These are phyloP conservation scores for Eucalyptus tenuipes DNA, from an alignment of 345 rosid species.

Conservation along the genomic window DNA sequence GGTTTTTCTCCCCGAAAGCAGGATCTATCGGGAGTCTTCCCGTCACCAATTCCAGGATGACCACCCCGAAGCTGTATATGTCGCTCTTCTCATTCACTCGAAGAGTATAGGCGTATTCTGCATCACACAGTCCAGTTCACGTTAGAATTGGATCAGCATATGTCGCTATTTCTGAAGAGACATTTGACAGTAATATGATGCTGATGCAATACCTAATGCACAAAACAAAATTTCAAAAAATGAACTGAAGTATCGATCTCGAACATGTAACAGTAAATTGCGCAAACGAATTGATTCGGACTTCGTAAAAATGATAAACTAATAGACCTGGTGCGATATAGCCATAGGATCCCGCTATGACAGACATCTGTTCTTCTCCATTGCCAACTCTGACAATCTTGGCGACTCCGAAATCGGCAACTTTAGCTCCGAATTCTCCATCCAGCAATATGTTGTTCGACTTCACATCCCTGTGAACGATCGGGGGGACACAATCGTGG, in stretches of 20 bases:
- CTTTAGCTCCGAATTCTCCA: constrained; percentile 59
- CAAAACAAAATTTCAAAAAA: neutral
- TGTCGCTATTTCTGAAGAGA: neutral
- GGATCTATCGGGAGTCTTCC: constrained; percentile 64
- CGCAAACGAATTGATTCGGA: neutral
- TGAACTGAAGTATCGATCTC: neutral
- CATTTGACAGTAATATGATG: neutral
- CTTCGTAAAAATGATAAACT: neutral
- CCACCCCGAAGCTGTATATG: constrained; percentile 85
- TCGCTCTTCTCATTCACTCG: constrained; percentile 95
- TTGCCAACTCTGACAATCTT: constrained; percentile 40
- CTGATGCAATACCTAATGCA: neutral
- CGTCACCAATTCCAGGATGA: constrained; percentile 66
- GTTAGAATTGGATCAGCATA: neutral
- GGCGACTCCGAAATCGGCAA: constrained; percentile 90
- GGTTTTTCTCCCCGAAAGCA: constrained; percentile 65
- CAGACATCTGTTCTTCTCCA: constrained; percentile 67
- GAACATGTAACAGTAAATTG: neutral
- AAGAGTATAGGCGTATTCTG: constrained; percentile 84
- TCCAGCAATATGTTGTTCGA: constrained; percentile 80
- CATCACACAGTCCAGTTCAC: neutral
- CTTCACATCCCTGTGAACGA: constrained; percentile 88
- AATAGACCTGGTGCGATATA: constrained; percentile 88
- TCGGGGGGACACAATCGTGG: constrained; percentile 88
- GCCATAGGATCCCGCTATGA: constrained; percentile 80